Base-by-base conservation (phyloP, 1,284 basidiomycete species). In the Cryptococcus maquisensis region DNA sequence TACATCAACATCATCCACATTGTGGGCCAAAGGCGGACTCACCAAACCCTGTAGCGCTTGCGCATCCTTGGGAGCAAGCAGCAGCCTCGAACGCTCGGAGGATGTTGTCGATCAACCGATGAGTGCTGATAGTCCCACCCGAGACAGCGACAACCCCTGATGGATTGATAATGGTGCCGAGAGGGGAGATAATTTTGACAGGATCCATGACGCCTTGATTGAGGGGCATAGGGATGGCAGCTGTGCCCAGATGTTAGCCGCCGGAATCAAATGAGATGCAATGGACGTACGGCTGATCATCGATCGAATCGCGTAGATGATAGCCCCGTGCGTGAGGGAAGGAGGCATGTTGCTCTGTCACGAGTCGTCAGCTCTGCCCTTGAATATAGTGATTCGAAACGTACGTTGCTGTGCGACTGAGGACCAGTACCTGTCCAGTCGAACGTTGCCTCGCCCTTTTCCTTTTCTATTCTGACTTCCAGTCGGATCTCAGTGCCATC, bases 51-150 rank as follows among this genome's bases (percentile, higher is more conserved):
- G 96, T 77, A 67, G 91, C 93, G 72, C 87, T 90, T 59, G 58
- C 62, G 57, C 60, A 63, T 4, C 94, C 94, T 72, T 97, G 94
- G 65, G 87, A 90, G 0, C 93, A 94, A 13, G 93, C 90, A 46
- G 86, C 88, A 0, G 91, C 94, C 55, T 87, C 82, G 79, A 98
- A 98, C 0, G 93, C 93, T 67, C 87, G 88, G 46, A 97, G 79
- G 8, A 97, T 90, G 1, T 96, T 90, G 67, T 97, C 94, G 0
- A 93, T 90, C 54, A 97, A 89, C 13, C 94, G 82, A 72, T 97
- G 94, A 13, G 86, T 88, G 1, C 93, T 94, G 44, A 95, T 89
- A 63, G 94, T 96, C 6, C 90, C 90, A 24, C 88, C 91, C 57
- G 90, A 93, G 1, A 94, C 89, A 0, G 92, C 91, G 0, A 90